phyloP scores from a whole-genome alignment of 2,329 filamentous ascomycete species.

The Clonostachys chloroleuca region DNA sequence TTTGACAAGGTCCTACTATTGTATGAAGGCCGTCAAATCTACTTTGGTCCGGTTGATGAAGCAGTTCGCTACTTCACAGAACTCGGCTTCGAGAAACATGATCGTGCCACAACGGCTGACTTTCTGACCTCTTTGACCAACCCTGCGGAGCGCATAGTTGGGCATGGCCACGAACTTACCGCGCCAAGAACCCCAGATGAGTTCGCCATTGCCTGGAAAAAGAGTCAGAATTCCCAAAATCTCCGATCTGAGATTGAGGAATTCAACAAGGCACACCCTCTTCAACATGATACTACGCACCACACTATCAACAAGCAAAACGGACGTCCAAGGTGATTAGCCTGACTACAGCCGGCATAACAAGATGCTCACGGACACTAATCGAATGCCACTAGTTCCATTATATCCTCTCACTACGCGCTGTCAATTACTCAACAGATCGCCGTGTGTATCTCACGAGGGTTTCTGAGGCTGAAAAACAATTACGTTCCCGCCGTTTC shows the following conservation, averaged over 20 bases:
- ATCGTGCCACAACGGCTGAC: conserved; percentile 60
- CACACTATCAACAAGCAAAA: no score
- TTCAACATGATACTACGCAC: no score
- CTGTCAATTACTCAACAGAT: no score
- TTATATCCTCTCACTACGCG: no score
- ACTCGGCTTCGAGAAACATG: conserved; percentile 12
- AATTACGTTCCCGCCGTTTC: conserved; percentile 38
- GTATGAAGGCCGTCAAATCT: conserved; percentile 62
- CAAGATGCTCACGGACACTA: no score
- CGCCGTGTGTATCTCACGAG: conserved; percentile 35
- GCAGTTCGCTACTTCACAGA: conserved; percentile 57
- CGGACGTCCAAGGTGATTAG: no score
- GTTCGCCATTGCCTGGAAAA: conserved; percentile 1
- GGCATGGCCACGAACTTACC: conserved; percentile 48
- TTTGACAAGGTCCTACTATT: conserved; percentile 65
- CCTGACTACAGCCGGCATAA: no score
- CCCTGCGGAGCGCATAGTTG: conserved; percentile 56
- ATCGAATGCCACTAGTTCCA: no score
- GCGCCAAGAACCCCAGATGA: conserved; percentile 33
- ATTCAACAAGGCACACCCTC: conserved; percentile 4
- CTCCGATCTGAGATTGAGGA: background rate
- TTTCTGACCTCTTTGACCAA: conserved; percentile 69
- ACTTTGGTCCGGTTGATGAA: conserved; percentile 50
- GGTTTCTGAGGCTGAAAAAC: conserved; percentile 47
- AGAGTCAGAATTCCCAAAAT: background rate